Percentiles rank a stretch among this genome's conserved stretches.
Conservation (phyloP, 2,329 filamentous ascomycete genomes). For the Phaeosphaeriaceae sp. region DNA sequence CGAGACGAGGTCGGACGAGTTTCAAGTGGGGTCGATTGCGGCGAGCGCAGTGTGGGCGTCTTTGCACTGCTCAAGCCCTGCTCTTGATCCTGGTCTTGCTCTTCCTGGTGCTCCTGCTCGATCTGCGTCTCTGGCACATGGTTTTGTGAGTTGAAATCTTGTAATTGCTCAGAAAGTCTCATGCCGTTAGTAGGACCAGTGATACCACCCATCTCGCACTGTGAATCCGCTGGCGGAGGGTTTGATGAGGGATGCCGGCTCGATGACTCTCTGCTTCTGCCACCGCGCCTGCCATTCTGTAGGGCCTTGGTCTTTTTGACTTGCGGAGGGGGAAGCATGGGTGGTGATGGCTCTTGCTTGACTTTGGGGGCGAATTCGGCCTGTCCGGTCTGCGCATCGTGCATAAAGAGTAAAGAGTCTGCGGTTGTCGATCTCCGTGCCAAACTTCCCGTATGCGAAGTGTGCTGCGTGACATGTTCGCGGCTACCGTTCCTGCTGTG, state of each 20-base stretch:
- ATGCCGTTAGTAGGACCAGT: neutral
- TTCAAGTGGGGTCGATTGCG: too few species aligned
- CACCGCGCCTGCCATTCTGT: too few species aligned
- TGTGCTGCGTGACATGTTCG: neutral
- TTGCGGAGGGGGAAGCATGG: conserved; percentile 3
- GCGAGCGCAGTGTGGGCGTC: too few species aligned
- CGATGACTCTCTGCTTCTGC: too few species aligned
- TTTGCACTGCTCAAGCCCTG: too few species aligned
- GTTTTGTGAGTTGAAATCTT: neutral
- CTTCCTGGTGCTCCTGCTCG: neutral
- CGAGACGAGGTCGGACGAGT: too few species aligned
- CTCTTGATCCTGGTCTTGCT: neutral
- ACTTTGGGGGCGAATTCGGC: conserved; percentile 22
- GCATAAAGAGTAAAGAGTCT: conserved; percentile 25
- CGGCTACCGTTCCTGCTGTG: conserved; percentile 17
- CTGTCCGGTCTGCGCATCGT: conserved; percentile 24
- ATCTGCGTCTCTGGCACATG: neutral
- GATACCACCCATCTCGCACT: neutral
- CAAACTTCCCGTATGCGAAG: neutral
- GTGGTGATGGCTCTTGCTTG: conserved; percentile 36
- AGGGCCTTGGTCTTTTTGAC: neutral
- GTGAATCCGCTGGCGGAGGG: neutral
- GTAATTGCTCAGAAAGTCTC: neutral
- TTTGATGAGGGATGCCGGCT: neutral
- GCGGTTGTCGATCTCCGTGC: conserved; percentile 21